These are phyloP conservation scores for Mortierella polycephala DNA, from an alignment of 371 early-diverging fungal genomes.

Conservation along the genomic window DNA sequence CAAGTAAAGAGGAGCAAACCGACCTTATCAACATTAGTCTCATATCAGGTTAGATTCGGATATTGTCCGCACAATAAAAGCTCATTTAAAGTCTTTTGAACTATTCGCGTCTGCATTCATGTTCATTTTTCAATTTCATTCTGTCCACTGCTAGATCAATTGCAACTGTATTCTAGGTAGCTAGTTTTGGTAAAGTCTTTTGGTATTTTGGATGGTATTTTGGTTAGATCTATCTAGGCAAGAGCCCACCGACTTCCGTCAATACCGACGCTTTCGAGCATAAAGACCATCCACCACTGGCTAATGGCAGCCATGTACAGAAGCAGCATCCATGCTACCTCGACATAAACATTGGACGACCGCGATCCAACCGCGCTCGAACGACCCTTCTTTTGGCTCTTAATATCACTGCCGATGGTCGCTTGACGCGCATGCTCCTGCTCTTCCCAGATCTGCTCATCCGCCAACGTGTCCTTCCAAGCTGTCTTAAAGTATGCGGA, in stretches of 20 bases:
- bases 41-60: neutral
- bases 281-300: constrained; percentile 50
- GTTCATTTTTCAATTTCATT: neutral
- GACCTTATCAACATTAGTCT: constrained; percentile 22
- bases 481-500: constrained; percentile 33
- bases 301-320: constrained; percentile 43
- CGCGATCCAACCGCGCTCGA: constrained; percentile 37
- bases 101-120: neutral
- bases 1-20: neutral
- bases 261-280: constrained; percentile 44
- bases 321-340: constrained; percentile 45
- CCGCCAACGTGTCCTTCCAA: constrained; percentile 52
- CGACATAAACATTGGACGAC: constrained; percentile 46
- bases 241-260: constrained; percentile 55
- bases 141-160: too few species aligned
- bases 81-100: neutral
- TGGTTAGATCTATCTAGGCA: constrained; percentile 15
- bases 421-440: constrained; percentile 29
- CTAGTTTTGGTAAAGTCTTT: neutral
- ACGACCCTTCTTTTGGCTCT: constrained; percentile 15
- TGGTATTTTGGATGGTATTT: too few species aligned
- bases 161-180: neutral
- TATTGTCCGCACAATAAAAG: neutral
- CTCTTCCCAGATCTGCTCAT: constrained; percentile 45
- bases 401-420: neutral